A percentile compares a stretch with the other conserved stretches of the same genome.
phyloP scores from a whole-genome alignment of 352 stramenopile genomes.

The Pythium rishiriense region DNA sequence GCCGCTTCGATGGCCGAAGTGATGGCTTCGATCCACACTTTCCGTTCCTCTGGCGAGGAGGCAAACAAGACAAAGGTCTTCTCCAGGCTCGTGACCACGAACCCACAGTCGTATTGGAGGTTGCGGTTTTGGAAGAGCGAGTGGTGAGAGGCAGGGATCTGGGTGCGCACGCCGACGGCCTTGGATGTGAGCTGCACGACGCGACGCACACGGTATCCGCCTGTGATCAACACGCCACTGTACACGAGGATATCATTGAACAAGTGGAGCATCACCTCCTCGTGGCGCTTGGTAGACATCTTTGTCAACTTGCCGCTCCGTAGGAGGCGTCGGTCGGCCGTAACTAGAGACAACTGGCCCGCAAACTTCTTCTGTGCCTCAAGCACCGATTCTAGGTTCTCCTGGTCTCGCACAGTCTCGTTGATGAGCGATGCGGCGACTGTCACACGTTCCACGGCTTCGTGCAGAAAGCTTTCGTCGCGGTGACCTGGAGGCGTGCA shows the following conservation, averaged over 20 bases:
- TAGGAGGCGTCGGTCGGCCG: conserved; percentile 55
- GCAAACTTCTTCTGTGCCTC: conserved; percentile 79
- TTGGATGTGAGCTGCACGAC: conserved; percentile 76
- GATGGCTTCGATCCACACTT: conserved; percentile 66
- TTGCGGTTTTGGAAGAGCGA: conserved; percentile 49
- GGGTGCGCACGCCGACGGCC: conserved; percentile 60
- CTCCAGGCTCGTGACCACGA: conserved; percentile 76
- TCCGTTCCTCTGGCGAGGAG: conserved; percentile 39
- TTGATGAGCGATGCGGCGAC: conserved; percentile 77
- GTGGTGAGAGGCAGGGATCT: conserved; percentile 52
- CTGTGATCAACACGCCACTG: conserved; percentile 71
- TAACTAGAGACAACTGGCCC: conserved; percentile 72
- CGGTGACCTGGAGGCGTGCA: conserved; percentile 59
- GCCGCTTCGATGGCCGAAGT: conserved; percentile 51
- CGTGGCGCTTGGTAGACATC: conserved; percentile 78
- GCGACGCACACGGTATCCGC: conserved; percentile 68
- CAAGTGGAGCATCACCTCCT: conserved; percentile 83
- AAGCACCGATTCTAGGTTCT: conserved; percentile 79
- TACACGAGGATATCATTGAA: conserved; percentile 89
- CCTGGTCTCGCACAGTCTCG: conserved; percentile 79
- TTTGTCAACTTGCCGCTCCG: conserved; percentile 76
- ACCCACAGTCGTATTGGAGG: conserved; percentile 56
- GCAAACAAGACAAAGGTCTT: conserved; percentile 85
- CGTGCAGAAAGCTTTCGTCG: conserved; percentile 60
- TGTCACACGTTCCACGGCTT: conserved; percentile 61